Evolutionary conservation across 2,329 filamentous ascomycete genomes (phyloP).

Genomic region (Epicoccum nigrum): DNA sequence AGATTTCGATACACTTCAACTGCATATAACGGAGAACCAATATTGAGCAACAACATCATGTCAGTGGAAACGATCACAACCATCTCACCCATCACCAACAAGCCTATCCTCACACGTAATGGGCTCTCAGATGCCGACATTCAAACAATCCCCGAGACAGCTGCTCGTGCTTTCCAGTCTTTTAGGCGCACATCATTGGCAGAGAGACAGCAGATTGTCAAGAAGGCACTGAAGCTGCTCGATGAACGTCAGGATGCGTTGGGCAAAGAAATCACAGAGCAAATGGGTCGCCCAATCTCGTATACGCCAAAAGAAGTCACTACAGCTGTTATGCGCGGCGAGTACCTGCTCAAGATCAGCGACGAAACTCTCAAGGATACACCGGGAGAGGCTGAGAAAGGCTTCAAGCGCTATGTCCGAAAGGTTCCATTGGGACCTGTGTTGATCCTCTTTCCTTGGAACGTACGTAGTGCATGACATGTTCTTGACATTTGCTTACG

Average conservation of each 20-base stretch:
- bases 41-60: conserved; percentile 47
- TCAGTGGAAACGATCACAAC: conserved; percentile 69
- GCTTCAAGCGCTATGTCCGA: conserved; percentile 88
- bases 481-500: conserved; percentile 24
- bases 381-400: conserved; percentile 80
- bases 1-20: conserved; percentile 20
- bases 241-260: conserved; percentile 76
- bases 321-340: conserved; percentile 82
- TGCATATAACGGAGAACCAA: conserved; percentile 15
- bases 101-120: conserved; percentile 78
- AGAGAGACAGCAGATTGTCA: conserved; percentile 80
- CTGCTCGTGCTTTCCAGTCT: conserved; percentile 75
- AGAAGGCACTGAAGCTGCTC: conserved; percentile 76
- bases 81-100: conserved; percentile 89
- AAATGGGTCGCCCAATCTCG: conserved; percentile 93
- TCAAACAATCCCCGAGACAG: conserved; percentile 70
- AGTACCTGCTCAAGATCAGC: conserved; percentile 85
- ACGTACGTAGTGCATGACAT: conserved; percentile 66
- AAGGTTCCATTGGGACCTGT: conserved; percentile 88
- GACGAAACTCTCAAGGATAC: conserved; percentile 79
- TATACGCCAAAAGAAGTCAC: conserved; percentile 83
- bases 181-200: conserved; percentile 77
- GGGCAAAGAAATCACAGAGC: conserved; percentile 83
- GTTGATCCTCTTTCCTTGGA: conserved; percentile 93
- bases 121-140: conserved; percentile 75